Evolutionary conservation across 2,329 filamentous ascomycete species (phyloP).

Genomic region (Colletotrichum lentis): DNA sequence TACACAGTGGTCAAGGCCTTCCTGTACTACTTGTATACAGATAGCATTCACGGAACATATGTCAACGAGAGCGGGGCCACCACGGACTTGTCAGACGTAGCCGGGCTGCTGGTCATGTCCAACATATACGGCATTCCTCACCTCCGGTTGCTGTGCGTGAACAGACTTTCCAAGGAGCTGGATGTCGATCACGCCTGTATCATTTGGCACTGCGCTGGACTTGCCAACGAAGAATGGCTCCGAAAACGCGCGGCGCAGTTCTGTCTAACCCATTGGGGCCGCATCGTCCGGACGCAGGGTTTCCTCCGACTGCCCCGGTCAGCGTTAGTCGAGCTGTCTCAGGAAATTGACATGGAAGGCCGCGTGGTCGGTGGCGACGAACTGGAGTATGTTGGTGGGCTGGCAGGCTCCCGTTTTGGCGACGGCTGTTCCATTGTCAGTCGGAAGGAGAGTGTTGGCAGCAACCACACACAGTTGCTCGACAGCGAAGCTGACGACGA

Average conservation of each 20-base stretch:
- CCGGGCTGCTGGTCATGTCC: conserved; percentile 94
- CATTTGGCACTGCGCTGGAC: conserved; percentile 92
- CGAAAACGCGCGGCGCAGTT: conserved; percentile 87
- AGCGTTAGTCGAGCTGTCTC: conserved; percentile 87
- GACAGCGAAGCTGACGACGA: conserved; percentile 68
- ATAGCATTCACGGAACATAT: conserved; percentile 74
- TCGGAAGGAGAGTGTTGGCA: conserved; percentile 68
- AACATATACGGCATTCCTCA: conserved; percentile 98
- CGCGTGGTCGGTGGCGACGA: conserved; percentile 89
- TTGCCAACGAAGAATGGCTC: conserved; percentile 93
- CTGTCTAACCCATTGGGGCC: conserved; percentile 93
- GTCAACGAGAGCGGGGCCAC: conserved; percentile 74
- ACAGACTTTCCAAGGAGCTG: conserved; percentile 86
- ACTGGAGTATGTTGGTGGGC: conserved; percentile 65
- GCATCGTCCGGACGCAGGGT: conserved; percentile 86
- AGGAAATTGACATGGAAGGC: conserved; percentile 93
- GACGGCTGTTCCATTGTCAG: conserved; percentile 49
- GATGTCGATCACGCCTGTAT: conserved; percentile 95
- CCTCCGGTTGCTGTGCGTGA: conserved; percentile 88
- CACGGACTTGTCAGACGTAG: conserved; percentile 82
- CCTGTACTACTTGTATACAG: conserved; percentile 95
- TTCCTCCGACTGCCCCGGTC: conserved; percentile 82
- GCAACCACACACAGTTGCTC: conserved; percentile 64
- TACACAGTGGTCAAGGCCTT: conserved; percentile 95
- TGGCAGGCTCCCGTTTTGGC: conserved; percentile 58